Base-by-base conservation (phyloP, 2,329 filamentous ascomycete species). In the Neurospora sp. region DNA sequence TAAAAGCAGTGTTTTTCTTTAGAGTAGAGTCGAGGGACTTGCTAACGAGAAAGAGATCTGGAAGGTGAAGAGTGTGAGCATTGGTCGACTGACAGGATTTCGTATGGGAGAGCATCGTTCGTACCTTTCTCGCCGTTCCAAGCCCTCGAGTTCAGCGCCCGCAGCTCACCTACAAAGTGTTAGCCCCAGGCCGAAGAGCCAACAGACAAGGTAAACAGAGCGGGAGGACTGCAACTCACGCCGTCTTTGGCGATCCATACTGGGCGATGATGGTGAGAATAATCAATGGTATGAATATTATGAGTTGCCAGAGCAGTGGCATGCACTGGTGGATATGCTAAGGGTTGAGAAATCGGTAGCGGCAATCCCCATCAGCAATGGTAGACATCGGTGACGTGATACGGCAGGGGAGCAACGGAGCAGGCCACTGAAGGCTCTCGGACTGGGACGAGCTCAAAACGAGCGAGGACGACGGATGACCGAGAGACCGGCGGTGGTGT, bases 1-100 rank as follows among this genome's bases (percentile, higher is more conserved):
- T 98, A 80, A 98, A 97, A 74, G 94, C 93, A 4, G 95, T 98
- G 77, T 98, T 98, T 84, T 97, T 98, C 52, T 97, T 97, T 80
- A 98, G 86, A 68, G 94, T 96, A 68, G 95, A 97, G 81, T 98
- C 95, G 77, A 98, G 90, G 38, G 92, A 91, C 77, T 87, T 87
- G 80, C 88, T 89, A 75, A 96, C 89, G 69, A 88, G 82, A 77
- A 96, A 93, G 72, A 96, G 83, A 83, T 92, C 93, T 96, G 67
- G 74, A 40, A 66, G 57, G 68, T 69, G 33, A 28, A 62, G 52
- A 12, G 52, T 23, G 19, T 62, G 39, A 65, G 36, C 67, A 66
- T 43, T 52, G 23, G 43, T 62, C 46, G 68, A 62, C 46, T 65
- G 69, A 67, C 43, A 62, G 70, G 71, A 70, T 69, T 70, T 73